Conservation (phyloP, 805 yeast species). For the Yarrowia sp. region DNA sequence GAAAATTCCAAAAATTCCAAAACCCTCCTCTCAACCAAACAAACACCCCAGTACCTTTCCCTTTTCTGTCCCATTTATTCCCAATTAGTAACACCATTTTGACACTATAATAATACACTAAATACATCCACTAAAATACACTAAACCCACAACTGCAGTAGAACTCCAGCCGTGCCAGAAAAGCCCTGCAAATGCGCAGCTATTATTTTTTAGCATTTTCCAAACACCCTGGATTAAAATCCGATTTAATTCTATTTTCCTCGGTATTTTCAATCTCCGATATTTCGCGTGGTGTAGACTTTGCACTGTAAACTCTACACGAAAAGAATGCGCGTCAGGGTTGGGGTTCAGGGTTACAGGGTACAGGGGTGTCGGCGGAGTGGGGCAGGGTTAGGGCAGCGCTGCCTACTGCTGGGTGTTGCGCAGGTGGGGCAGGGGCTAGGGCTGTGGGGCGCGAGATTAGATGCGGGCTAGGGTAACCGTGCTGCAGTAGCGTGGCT, state of each 20-base stretch:
- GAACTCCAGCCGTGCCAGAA: not conserved
- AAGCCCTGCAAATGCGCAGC: too few species aligned
- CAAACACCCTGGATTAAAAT: too few species aligned
- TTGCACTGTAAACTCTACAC: constrained; percentile 26
- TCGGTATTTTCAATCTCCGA: not conserved
- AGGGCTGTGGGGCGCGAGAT: constrained; percentile 9
- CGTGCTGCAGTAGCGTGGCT: not conserved
- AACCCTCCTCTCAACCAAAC: too few species aligned
- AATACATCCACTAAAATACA: too few species aligned
- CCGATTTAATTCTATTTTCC: not conserved
- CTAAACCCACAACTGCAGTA: not conserved
- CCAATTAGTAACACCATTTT: not conserved
- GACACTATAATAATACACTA: too few species aligned
- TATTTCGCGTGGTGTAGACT: constrained; percentile 26
- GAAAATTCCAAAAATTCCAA: too few species aligned
- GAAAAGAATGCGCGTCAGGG: constrained; percentile 33
- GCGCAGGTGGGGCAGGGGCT: not conserved
- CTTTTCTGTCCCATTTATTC: not conserved
- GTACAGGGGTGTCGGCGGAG: constrained; percentile 11
- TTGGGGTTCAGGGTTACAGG: constrained; percentile 15
- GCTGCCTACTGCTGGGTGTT: too few species aligned
- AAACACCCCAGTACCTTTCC: not conserved
- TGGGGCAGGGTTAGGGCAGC: constrained; percentile 25
- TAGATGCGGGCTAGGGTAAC: constrained; percentile 12
- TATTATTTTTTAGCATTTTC: not conserved